Evolutionary conservation across 306 rosid species (phyloP).

Genomic region (Pyrus pyrifolia): DNA sequence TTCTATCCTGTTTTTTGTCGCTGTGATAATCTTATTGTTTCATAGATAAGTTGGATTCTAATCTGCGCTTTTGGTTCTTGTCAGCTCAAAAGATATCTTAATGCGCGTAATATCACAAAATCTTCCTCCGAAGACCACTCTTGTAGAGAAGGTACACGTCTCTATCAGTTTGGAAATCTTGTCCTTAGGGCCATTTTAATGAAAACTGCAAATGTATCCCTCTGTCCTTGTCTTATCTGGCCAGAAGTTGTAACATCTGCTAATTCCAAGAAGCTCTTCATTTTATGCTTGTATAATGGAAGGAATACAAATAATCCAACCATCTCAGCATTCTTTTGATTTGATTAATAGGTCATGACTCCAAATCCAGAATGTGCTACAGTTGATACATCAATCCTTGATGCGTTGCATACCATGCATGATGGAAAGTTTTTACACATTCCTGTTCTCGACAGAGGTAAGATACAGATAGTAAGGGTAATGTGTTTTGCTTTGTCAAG

Average conservation of each 20-base stretch:
- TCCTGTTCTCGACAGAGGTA: slow-evolving; percentile 86
- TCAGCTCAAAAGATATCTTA: slow-evolving; percentile 89
- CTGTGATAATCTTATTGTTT: not conserved
- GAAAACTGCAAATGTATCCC: not conserved
- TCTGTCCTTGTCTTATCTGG: not conserved
- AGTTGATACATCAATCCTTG: slow-evolving; percentile 82
- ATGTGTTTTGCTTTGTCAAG: not conserved
- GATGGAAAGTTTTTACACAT: slow-evolving; percentile 91
- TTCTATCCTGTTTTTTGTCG: not conserved
- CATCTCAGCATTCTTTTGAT: slow-evolving; percentile 6
- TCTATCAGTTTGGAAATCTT: slow-evolving; percentile 9
- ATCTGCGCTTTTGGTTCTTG: slow-evolving; percentile 10
- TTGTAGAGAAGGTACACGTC: slow-evolving; percentile 69
- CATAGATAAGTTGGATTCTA: slow-evolving; percentile 1
- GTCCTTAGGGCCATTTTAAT: not conserved
- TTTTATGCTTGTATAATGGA: not conserved
- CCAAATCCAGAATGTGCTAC: slow-evolving; percentile 86
- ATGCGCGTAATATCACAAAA: slow-evolving; percentile 84
- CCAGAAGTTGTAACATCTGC: not conserved
- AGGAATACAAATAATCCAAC: not conserved
- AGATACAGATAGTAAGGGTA: not conserved
- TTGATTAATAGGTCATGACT: slow-evolving; percentile 72
- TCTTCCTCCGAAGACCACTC: slow-evolving; percentile 68
- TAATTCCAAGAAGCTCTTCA: not conserved
- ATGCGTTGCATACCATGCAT: slow-evolving; percentile 91